A percentile compares a stretch with the other conserved stretches of the same genome.
Evolutionary conservation across 2,329 filamentous ascomycete genomes (phyloP).

Genomic region (Hymenoscyphus occultus): DNA sequence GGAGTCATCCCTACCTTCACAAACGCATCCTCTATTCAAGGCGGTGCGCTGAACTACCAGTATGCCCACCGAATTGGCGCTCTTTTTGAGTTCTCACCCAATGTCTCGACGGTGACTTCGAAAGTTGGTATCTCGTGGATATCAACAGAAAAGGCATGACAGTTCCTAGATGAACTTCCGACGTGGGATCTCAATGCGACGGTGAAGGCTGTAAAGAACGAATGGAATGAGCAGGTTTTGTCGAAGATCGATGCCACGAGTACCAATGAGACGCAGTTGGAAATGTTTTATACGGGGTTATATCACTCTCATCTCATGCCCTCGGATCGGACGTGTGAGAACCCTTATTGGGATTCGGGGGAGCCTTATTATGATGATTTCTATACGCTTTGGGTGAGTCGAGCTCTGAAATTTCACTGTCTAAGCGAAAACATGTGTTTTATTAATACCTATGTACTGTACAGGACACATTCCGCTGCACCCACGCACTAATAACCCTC

Average conservation of each 20-base stretch:
- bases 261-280: conserved; percentile 47
- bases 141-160: conserved; percentile 17
- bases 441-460: conserved; percentile 53
- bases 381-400: conserved; percentile 59
- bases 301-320: conserved; percentile 63
- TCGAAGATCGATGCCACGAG: conserved; percentile 49
- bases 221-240: conserved; percentile 53
- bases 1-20: not conserved
- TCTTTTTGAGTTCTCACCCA: conserved; percentile 44
- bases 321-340: conserved; percentile 66
- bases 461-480: conserved; percentile 62
- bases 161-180: conserved; percentile 39
- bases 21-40: conserved; percentile 8
- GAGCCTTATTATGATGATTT: conserved; percentile 71
- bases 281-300: conserved; percentile 55
- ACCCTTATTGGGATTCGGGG: conserved; percentile 58
- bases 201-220: conserved; percentile 41
- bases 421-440: not conserved
- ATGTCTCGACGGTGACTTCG: conserved; percentile 44
- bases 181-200: conserved; percentile 43
- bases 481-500: conserved; percentile 56
- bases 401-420: not conserved
- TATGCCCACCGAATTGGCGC: conserved; percentile 48
- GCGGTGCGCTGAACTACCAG: conserved; percentile 24
- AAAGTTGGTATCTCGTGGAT: conserved; percentile 23